Percentiles rank a stretch among this genome's conserved stretches.
Conservation (phyloP, 2,329 filamentous ascomycete genomes). For the Fonsecaea monophora region DNA sequence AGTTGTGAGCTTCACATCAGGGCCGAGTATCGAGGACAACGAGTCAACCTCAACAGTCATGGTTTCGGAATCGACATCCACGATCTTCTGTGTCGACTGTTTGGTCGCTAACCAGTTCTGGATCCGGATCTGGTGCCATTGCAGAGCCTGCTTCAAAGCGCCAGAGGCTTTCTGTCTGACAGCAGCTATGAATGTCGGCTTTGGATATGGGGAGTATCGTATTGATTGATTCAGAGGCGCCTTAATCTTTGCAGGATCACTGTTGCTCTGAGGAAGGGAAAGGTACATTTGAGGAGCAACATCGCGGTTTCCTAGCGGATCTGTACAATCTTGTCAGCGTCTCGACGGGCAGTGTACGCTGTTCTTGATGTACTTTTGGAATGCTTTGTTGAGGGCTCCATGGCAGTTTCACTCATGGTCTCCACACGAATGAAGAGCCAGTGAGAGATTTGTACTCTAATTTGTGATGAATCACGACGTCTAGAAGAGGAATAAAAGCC, state of each 20-base stretch:
- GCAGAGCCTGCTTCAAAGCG: constrained; percentile 13
- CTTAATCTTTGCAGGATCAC: neutral
- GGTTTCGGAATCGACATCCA: neutral
- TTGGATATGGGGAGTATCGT: constrained; percentile 11
- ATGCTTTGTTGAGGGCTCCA: neutral
- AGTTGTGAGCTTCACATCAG: neutral
- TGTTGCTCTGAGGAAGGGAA: neutral
- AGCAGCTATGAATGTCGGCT: constrained; percentile 12
- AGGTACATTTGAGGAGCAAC: too few relatives aligned
- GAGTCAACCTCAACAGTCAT: neutral
- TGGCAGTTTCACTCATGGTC: neutral
- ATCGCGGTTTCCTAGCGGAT: neutral
- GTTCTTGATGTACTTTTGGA: neutral
- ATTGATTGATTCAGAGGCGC: neutral
- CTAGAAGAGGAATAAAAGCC: neutral
- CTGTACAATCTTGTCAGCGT: constrained; percentile 2
- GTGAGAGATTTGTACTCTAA: neutral
- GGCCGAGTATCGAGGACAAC: neutral
- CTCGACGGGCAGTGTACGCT: neutral
- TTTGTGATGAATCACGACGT: neutral
- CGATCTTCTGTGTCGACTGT: neutral
- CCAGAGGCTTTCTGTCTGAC: constrained; percentile 19
- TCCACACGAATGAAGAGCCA: too few relatives aligned
- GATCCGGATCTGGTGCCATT: neutral
- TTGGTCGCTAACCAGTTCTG: neutral